phyloP scores from a whole-genome alignment of 2,329 filamentous ascomycete species.

The Diaporthe sp. region DNA sequence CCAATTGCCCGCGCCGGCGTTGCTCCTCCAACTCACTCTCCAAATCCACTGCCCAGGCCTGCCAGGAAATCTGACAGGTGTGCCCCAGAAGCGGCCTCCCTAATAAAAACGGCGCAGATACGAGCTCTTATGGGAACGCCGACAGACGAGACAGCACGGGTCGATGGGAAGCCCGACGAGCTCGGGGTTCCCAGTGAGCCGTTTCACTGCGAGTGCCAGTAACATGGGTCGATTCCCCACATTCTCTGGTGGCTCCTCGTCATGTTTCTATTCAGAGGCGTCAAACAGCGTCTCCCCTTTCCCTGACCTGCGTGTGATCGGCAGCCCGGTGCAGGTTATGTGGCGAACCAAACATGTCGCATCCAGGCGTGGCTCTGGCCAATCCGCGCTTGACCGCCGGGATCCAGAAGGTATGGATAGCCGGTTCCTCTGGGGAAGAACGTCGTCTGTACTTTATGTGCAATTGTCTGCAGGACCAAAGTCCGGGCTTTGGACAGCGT shows the following conservation, averaged over 20 bases:
- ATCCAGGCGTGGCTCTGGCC: slow-evolving; percentile 3
- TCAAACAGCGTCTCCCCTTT: slow-evolving; percentile 9
- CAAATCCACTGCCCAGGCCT: not conserved
- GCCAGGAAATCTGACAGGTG: not conserved
- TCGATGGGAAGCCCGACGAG: not conserved
- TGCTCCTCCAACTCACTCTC: not conserved
- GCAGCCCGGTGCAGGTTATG: slow-evolving; percentile 18
- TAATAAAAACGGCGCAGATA: slow-evolving; percentile 21
- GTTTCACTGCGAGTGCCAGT: not conserved
- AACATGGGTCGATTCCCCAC: slow-evolving; percentile 21
- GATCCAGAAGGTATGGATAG: not conserved
- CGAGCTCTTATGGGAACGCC: slow-evolving; percentile 13
- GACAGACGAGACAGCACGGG: not conserved
- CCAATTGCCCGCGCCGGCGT: not conserved
- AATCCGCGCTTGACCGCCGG: slow-evolving; percentile 5
- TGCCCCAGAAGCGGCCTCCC: not conserved
- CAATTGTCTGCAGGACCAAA: not conserved
- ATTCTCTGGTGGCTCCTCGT: slow-evolving; percentile 8
- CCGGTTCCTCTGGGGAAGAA: not conserved
- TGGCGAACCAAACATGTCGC: slow-evolving; percentile 13
- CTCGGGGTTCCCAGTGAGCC: slow-evolving; percentile 10
- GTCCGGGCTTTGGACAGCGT: not conserved
- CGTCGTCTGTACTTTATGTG: not conserved
- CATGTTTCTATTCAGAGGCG: slow-evolving; percentile 19
- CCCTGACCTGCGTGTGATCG: slow-evolving; percentile 10